A percentile compares a stretch with the other conserved stretches of the same genome.
phyloP scores from a whole-genome alignment of 352 stramenopile species.

The Blastocystis sp. region DNA sequence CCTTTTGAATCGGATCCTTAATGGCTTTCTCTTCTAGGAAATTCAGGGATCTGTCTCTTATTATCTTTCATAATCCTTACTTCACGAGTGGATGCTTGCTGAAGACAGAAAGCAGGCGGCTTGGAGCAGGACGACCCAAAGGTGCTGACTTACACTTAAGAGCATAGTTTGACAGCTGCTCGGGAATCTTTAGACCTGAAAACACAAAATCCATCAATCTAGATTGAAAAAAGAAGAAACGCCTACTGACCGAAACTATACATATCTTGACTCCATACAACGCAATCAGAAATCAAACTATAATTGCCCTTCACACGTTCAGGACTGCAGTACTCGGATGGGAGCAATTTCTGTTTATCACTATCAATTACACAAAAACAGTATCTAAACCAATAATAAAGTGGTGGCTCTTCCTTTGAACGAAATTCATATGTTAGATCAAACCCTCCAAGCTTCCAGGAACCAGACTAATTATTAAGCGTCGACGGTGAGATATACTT shows the following conservation, averaged over 20 bases:
- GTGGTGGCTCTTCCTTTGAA: conserved; percentile 40
- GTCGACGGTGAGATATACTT: background rate
- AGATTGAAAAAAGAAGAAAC: background rate
- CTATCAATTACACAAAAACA: background rate
- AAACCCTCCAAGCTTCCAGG: conserved; percentile 65
- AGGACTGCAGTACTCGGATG: conserved; percentile 37
- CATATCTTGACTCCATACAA: conserved; percentile 54
- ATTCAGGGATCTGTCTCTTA: conserved; percentile 2
- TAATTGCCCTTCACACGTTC: conserved; percentile 44
- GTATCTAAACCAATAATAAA: conserved; percentile 19
- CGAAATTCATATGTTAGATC: conserved; percentile 62
- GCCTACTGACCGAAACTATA: conserved; percentile 59
- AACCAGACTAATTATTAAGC: conserved; percentile 3
- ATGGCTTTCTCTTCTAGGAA: conserved; percentile 66
- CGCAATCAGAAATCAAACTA: conserved; percentile 52
- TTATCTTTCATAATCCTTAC: background rate
- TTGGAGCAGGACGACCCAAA: conserved; percentile 50
- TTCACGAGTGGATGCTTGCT: conserved; percentile 68
- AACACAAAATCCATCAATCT: conserved; percentile 65
- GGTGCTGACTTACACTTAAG: conserved; percentile 52
- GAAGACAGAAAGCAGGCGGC: conserved; percentile 27
- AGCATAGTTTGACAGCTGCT: conserved; percentile 34
- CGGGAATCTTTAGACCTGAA: conserved; percentile 14
- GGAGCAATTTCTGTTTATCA: conserved; percentile 28
- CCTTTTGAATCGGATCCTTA: conserved; percentile 63